Conservation (phyloP, 768 basidiomycete genomes). For the Trametes coccinea region DNA sequence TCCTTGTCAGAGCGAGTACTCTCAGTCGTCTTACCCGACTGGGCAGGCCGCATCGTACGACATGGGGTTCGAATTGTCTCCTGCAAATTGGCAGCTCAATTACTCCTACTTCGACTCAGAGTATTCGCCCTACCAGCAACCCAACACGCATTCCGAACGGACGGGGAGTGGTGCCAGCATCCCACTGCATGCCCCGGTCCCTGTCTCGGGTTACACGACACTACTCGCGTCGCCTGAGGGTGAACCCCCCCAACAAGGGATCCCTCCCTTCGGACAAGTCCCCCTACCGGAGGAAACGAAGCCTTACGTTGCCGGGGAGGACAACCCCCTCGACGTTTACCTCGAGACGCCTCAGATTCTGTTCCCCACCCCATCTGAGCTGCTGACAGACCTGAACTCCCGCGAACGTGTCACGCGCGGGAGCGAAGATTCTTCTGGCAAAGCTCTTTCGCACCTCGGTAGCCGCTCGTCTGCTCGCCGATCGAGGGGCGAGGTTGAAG, state of each 20-base stretch:
- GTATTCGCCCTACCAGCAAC: background rate
- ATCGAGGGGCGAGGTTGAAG: conserved; percentile 1
- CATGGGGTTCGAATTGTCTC: conserved; percentile 1
- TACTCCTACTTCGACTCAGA: conserved; percentile 7
- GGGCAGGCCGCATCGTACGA: background rate
- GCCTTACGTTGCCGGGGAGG: background rate
- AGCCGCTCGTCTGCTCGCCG: background rate
- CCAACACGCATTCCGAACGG: background rate
- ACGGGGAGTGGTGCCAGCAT: background rate
- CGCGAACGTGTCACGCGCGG: conserved; percentile 12
- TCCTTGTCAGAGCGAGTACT: background rate
- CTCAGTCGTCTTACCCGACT: background rate
- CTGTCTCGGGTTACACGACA: conserved; percentile 26
- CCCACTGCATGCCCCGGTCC: conserved; percentile 28
- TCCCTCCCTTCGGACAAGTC: background rate
- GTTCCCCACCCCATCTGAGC: conserved; percentile 67
- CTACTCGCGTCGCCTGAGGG: conserved; percentile 12
- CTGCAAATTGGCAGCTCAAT: background rate
- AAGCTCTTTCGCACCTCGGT: background rate
- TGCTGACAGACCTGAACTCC: conserved; percentile 48
- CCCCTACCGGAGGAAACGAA: background rate
- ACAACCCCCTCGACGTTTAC: conserved; percentile 24
- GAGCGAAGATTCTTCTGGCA: background rate
- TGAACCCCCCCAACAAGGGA: background rate
- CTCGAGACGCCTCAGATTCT: conserved; percentile 22